Conservation (phyloP, 805 yeast genomes). For the Candida stauntonica region DNA sequence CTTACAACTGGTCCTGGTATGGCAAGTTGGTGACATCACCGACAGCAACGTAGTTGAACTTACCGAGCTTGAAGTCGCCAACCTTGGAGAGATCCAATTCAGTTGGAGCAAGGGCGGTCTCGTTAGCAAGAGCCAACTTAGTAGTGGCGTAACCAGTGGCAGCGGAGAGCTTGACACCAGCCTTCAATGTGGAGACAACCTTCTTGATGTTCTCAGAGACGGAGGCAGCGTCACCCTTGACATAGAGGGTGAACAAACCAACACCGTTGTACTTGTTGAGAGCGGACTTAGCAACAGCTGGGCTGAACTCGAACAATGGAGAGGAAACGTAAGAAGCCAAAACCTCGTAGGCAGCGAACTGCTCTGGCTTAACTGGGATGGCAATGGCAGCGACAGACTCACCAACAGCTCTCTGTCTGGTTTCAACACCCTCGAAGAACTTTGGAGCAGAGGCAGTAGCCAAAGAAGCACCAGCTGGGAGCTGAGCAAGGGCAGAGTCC, state of each 20-base stretch:
- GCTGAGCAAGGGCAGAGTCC: conserved; percentile 58
- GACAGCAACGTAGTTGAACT: conserved; percentile 81
- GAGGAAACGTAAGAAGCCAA: conserved; percentile 63
- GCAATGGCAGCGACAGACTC: conserved; percentile 75
- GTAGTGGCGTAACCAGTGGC: conserved; percentile 53
- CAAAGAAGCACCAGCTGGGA: conserved; percentile 58
- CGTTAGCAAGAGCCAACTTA: conserved; percentile 39
- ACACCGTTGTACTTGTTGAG: conserved; percentile 70
- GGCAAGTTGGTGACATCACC: conserved; percentile 89
- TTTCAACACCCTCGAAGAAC: conserved; percentile 59
- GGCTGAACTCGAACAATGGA: conserved; percentile 52
- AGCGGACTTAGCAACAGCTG: conserved; percentile 48
- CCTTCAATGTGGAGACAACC: conserved; percentile 48
- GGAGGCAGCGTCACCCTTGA: conserved; percentile 53
- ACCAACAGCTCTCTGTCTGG: conserved; percentile 62
- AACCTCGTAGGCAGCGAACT: conserved; percentile 63
- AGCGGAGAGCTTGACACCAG: conserved; percentile 52
- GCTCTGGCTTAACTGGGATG: conserved; percentile 63
- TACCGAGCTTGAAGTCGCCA: conserved; percentile 45
- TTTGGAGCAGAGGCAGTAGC: conserved; percentile 36
- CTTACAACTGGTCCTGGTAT: conserved; percentile 82
- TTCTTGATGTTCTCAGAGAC: conserved; percentile 60
- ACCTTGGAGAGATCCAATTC: conserved; percentile 36
- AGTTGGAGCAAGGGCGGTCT: conserved; percentile 31
- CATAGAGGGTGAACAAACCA: conserved; percentile 71